Evolutionary conservation across 148 eudicot genomes (phyloP), one percentile per base, ranked within the genome.

Genomic region (Nepenthes mirabilis): DNA sequence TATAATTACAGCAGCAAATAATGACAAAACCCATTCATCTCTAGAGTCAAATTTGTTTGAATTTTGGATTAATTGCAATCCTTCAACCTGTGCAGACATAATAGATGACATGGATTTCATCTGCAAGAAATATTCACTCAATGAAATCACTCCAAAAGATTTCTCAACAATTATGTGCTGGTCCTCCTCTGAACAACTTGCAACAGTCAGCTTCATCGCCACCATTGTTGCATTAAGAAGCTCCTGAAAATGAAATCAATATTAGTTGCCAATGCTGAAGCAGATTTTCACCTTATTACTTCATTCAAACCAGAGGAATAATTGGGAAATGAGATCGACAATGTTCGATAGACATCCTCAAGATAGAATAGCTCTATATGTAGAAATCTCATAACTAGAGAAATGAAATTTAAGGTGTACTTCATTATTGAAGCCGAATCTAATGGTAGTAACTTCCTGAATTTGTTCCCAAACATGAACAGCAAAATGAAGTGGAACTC

Each of bases 1-100:
- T 58, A 86, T 74, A 64, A 93, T 62, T 58, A 83, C 83, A 34
- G 98, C 86, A 65, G 94, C 88, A 77, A 88, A 83, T 59, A 88
- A 47, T 50, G 95, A 85, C 43, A 76, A 72, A 48, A 85, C 71
- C 94, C 95, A 85, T 63, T 85, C 74, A 53, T 83, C 82, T 74
- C 75, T 67, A 62, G 48, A 55, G 2, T 80, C 59, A 54, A 77
- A 80, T 47, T 51, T 56, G 54, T 69, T 67, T 37, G 56, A 51
- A 59, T 62, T 67, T 65, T 65, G 64, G 52, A 67, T 34, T 63
- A 61, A 62, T 58, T 71, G 72, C 68, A 65, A 60, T 36, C 49
- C 72, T 61, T 79, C 85, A 52, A 72, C 57, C 61, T 74, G 64
- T 45, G 60, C 34, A 52, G 72, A 57, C 47, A 67, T 53, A 34